Percentiles rank a stretch among this genome's conserved stretches.
These are phyloP conservation scores for Parsonsia alboflavescens DNA, from an alignment of 257 asterid genomes.

Conservation along the genomic window DNA sequence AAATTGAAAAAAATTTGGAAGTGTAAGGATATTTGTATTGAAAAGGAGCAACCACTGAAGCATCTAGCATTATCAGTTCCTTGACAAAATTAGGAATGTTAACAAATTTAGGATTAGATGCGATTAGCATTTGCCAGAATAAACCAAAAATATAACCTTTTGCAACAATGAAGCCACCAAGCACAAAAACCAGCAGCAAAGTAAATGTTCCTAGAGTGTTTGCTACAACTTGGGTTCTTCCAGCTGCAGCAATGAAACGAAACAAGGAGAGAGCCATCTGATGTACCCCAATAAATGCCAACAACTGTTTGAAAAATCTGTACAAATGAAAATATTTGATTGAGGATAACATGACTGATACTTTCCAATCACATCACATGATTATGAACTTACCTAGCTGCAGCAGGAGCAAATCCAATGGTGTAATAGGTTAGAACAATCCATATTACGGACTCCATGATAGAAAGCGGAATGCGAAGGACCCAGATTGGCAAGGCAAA, in stretches of 20 bases:
- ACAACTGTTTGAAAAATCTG: constrained; percentile 71
- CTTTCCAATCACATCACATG: not conserved
- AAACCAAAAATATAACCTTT: constrained; percentile 33
- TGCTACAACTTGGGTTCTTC: constrained; percentile 72
- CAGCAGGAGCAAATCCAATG: constrained; percentile 80
- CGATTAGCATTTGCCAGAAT: not conserved
- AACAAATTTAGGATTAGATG: not conserved
- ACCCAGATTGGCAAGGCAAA: constrained; percentile 85
- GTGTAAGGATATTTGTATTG: not conserved
- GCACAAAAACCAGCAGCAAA: constrained; percentile 56
- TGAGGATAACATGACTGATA: not conserved
- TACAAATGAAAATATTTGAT: not conserved
- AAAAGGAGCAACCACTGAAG: not conserved
- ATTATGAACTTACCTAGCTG: constrained; percentile 41
- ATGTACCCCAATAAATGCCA: constrained; percentile 66
- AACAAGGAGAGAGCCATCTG: constrained; percentile 81
- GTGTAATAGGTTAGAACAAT: constrained; percentile 65
- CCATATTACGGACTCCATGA: constrained; percentile 66
- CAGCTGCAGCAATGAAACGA: constrained; percentile 72
- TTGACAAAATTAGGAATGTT: not conserved
- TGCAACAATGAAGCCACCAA: constrained; percentile 76
- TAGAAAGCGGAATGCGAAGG: constrained; percentile 57
- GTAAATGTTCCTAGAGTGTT: constrained; percentile 67
- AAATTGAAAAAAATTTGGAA: not conserved
- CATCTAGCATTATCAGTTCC: not conserved